These are phyloP conservation scores for Cymodocea nodosa DNA, from an alignment of 116 monocot species.

Conservation along the genomic window DNA sequence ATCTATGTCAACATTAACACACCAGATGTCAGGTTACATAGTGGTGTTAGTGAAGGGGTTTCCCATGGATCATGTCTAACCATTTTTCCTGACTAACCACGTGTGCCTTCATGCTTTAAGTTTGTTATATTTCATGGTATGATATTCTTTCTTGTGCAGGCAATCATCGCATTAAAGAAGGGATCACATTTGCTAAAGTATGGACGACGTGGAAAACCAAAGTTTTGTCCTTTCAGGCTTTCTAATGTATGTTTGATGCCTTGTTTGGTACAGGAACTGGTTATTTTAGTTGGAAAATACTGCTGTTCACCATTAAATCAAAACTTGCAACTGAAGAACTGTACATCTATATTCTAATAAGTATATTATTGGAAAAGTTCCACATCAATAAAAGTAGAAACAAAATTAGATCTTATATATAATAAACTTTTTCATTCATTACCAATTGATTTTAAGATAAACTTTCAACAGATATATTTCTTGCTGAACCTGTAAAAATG, in stretches of 20 bases:
- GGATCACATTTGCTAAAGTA: constrained; percentile 34
- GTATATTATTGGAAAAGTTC: no score
- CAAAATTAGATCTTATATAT: no score
- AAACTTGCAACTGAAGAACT: neutral
- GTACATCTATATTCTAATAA: neutral
- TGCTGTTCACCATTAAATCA: neutral
- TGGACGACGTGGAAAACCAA: constrained; percentile 49
- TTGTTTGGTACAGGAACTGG: neutral
- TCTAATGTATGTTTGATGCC: constrained; percentile 25
- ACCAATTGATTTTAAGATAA: no score
- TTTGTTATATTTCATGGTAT: neutral
- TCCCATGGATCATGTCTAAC: neutral
- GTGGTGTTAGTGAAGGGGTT: no score
- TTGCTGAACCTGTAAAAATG: neutral
- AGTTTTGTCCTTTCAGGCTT: constrained; percentile 50
- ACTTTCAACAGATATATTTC: neutral
- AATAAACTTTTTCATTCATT: no score
- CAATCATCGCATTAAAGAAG: constrained; percentile 39
- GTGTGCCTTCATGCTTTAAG: neutral
- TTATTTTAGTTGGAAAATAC: neutral
- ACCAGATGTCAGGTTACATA: no score
- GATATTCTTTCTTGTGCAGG: constrained; percentile 7
- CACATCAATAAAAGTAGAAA: no score
- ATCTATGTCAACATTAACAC: no score
- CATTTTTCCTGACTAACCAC: neutral